Evolutionary conservation across 805 yeast genomes (phyloP).

Genomic region (Candida morakotiae): DNA sequence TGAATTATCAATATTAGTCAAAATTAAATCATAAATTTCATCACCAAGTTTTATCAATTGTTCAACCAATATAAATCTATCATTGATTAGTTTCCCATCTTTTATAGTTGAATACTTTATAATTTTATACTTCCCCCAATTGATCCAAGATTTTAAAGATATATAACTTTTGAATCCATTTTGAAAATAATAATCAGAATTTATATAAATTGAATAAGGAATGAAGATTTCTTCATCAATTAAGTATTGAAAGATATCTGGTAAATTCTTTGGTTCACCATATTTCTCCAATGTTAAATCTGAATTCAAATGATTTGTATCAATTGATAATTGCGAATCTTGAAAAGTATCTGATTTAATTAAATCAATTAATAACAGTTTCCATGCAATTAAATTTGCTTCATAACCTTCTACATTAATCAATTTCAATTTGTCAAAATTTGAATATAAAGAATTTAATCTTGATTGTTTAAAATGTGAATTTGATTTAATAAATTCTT

Average conservation of each 20-base stretch:
- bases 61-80: constrained; percentile 21
- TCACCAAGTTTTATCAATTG: constrained; percentile 11
- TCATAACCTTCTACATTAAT: constrained; percentile 40
- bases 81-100: constrained; percentile 16
- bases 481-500: constrained; percentile 12
- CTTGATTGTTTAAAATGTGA: constrained; percentile 24
- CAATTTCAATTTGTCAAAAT: constrained; percentile 25
- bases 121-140: constrained; percentile 11
- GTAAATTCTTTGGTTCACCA: constrained; percentile 30
- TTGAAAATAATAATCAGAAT: constrained; percentile 6
- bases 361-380: constrained; percentile 15
- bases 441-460: constrained; percentile 32
- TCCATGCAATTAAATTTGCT: constrained; percentile 41
- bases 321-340: constrained; percentile 16
- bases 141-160: constrained; percentile 12
- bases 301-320: constrained; percentile 14
- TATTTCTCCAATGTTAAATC: constrained; percentile 21
- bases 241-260: constrained; percentile 21
- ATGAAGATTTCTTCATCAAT: constrained; percentile 15
- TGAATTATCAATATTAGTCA: constrained; percentile 11
- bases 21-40: constrained; percentile 5
- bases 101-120: constrained; percentile 4
- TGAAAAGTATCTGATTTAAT: constrained; percentile 12
- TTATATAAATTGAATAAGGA: constrained; percentile 14
- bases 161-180: constrained; percentile 7